A percentile compares a stretch with the other conserved stretches of the same genome.
phyloP scores from a whole-genome alignment of 2,329 filamentous ascomycete species.

The Talaromyces sp. region DNA sequence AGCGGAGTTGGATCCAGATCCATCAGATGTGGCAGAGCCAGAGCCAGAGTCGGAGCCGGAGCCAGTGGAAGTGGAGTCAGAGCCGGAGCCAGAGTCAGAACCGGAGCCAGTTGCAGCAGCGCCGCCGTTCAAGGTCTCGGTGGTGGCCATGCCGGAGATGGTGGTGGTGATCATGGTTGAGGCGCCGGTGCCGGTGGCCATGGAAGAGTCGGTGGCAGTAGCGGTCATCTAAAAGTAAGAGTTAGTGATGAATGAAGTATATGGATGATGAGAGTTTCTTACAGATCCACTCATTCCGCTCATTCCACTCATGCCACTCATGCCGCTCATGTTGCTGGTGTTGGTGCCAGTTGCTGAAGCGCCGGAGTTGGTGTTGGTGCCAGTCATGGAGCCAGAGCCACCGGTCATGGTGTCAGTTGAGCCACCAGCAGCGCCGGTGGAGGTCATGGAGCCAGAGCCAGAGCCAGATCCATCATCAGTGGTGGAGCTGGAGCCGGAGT shows the following conservation, averaged over 20 bases:
- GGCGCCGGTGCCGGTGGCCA: slow-evolving; percentile 30
- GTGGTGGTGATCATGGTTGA: slow-evolving; percentile 12
- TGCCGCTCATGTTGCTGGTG: slow-evolving; percentile 10
- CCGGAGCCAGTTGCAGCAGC: slow-evolving; percentile 2
- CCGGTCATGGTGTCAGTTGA: not conserved
- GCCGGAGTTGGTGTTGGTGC: slow-evolving; percentile 11
- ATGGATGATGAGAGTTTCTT: not conserved
- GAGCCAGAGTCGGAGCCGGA: slow-evolving; percentile 21
- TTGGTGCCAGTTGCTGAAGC: slow-evolving; percentile 8
- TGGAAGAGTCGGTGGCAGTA: not conserved
- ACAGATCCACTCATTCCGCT: too few relatives aligned
- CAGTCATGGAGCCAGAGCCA: not conserved
- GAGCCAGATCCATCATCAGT: slow-evolving; percentile 8
- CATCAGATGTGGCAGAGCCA: slow-evolving; percentile 12
- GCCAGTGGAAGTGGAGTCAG: slow-evolving; percentile 13
- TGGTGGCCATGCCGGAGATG: slow-evolving; percentile 9
- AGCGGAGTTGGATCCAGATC: slow-evolving; percentile 15
- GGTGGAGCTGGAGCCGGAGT: slow-evolving; percentile 14
- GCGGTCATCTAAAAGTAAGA: not conserved
- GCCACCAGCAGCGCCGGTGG: slow-evolving; percentile 8
- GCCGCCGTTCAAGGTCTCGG: slow-evolving; percentile 10
- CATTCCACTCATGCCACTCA: too few relatives aligned
- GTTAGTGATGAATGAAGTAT: not conserved
- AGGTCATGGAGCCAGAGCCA: slow-evolving; percentile 15
- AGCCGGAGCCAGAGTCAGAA: slow-evolving; percentile 11